Base-by-base conservation (phyloP, 2,329 filamentous ascomycete species). In the Paraconiothyrium sp. region DNA sequence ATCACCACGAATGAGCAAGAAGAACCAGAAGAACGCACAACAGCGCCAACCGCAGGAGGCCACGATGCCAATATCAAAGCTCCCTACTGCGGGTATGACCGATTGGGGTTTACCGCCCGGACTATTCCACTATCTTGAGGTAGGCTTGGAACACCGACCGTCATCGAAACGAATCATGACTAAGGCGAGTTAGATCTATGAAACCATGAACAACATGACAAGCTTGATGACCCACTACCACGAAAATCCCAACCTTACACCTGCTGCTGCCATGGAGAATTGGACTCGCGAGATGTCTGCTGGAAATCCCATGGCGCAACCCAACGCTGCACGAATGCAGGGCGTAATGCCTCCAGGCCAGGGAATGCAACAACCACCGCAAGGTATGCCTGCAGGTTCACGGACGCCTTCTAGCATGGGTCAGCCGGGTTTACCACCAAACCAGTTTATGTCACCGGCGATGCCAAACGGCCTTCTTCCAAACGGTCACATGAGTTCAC, bases 151-250 rank as follows among this genome's bases (percentile, higher is more conserved):
- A 54, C 56, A 63, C 62, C 60, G 64, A 59, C 54, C 43, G 43
- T 56, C 57, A 61, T 59, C 62, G 49, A 61, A 61, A 57, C 62
- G 49, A 61, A 44, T 49, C 48, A 30, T 54, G 14, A 35, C 59
- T 57, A 59, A 66, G 71, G 68, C 51, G 61, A 44, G 54, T 44
- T 71, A 90, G 88, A 84, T 89, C 63, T 86, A 85, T 61, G 89
- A 90, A 76, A 89, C 87, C 34, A 85, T 90, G 73, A 88, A 86
- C 57, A 82, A 85, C 66, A 90, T 90, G 88, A 84, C 84, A 60
- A 82, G 84, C 61, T 76, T 90, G 37, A 88, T 89, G 78, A 80
- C 82, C 54, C 86, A 84, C 66, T 85, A 85, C 27, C 82, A 86
- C 59, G 80, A 84, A 52, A 81, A 87, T 66, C 80, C 81, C 4